Conservation (phyloP, 129 eudicot species). For the Erigeron canadensis region DNA sequence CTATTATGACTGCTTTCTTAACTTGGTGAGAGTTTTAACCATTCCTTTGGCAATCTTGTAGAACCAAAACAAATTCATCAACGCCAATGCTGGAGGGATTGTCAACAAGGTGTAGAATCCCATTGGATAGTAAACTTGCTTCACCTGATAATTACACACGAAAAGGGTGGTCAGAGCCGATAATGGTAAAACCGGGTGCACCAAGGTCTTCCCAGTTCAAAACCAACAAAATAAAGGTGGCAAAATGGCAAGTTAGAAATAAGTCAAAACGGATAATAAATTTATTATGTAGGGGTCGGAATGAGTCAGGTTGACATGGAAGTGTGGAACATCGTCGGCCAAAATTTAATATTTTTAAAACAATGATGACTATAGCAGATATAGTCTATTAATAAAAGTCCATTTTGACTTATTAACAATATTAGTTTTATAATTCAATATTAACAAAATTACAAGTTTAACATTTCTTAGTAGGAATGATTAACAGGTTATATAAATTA, state of each 20-base stretch:
- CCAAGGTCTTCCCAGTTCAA: neutral
- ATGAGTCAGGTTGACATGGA: neutral
- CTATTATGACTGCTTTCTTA: slow-evolving; percentile 41
- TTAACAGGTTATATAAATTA: no score
- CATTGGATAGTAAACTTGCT: slow-evolving; percentile 47
- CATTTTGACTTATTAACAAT: no score
- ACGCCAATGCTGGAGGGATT: slow-evolving; percentile 49
- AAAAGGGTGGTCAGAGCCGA: neutral
- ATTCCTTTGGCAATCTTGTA: slow-evolving; percentile 83
- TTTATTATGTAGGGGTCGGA: neutral
- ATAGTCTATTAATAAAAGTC: no score
- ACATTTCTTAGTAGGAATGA: no score
- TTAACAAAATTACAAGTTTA: no score
- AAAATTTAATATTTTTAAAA: no score
- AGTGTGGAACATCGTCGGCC: no score
- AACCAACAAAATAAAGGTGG: neutral
- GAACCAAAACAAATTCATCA: slow-evolving; percentile 87
- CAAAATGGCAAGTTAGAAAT: neutral
- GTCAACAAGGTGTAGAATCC: slow-evolving; percentile 69
- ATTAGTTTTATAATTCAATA: no score
- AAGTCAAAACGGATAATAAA: neutral
- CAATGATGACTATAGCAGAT: no score
- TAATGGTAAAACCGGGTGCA: neutral
- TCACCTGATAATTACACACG: slow-evolving; percentile 48
- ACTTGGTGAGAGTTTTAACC: slow-evolving; percentile 68